These are phyloP conservation scores for Fusarium sp. DNA, from an alignment of 2,329 filamentous ascomycete species.

Conservation along the genomic window DNA sequence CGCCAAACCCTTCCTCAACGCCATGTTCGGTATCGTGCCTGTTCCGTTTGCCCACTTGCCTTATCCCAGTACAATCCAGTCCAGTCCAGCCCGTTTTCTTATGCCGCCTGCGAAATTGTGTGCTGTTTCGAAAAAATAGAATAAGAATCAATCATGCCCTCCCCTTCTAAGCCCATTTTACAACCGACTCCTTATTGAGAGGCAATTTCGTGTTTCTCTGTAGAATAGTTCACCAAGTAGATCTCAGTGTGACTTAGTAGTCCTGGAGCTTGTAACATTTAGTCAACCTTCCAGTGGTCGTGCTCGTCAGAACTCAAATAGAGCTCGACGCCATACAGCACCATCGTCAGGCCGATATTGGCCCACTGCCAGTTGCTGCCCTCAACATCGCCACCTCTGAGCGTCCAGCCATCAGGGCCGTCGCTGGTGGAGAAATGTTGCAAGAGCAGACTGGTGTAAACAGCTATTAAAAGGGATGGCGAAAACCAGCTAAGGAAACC, in stretches of 20 bases:
- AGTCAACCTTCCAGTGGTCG: slow-evolving; percentile 97
- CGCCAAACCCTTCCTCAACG: slow-evolving; percentile 51
- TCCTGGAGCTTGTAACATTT: slow-evolving; percentile 52
- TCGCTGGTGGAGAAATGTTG: slow-evolving; percentile 91
- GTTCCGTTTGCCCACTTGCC: slow-evolving; percentile 40
- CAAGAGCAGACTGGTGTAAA: slow-evolving; percentile 94
- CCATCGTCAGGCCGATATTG: slow-evolving; percentile 90
- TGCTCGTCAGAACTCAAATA: slow-evolving; percentile 87
- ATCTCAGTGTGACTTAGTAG: slow-evolving; percentile 1
- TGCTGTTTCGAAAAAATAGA: slow-evolving; percentile 24
- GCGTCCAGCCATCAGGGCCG: slow-evolving; percentile 82
- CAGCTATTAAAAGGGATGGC: slow-evolving; percentile 92
- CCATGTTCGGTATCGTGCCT: slow-evolving; percentile 47
- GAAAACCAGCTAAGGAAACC: slow-evolving; percentile 94
- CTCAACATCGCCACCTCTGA: slow-evolving; percentile 81
- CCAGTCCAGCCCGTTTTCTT: slow-evolving; percentile 42
- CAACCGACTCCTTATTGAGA: slow-evolving; percentile 13
- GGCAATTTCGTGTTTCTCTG: slow-evolving; percentile 20
- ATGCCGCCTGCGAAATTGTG: slow-evolving; percentile 42
- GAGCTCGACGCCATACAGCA: slow-evolving; percentile 89
- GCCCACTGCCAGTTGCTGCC: slow-evolving; percentile 95
- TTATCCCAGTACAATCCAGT: slow-evolving; percentile 39
- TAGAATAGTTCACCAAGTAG: slow-evolving; percentile 16
- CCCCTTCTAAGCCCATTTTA: slow-evolving; percentile 22
- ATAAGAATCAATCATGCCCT: slow-evolving; percentile 15